These are phyloP conservation scores for Candida caryicola DNA, from an alignment of 805 yeast genomes.

Conservation along the genomic window DNA sequence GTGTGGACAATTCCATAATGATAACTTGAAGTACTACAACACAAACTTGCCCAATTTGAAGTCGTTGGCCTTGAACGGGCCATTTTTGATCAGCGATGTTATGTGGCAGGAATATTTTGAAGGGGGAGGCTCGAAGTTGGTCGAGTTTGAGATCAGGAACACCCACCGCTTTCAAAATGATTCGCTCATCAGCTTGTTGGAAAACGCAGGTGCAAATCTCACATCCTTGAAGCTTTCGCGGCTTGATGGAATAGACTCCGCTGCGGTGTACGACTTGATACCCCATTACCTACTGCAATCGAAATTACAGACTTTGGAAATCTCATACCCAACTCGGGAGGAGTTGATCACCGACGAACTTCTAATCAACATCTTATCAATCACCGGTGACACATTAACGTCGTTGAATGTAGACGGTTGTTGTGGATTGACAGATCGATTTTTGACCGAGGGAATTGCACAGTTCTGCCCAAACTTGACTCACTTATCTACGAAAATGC, in stretches of 20 bases:
- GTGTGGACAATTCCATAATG: slow-evolving; percentile 92
- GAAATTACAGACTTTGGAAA: slow-evolving; percentile 54
- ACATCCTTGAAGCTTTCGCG: slow-evolving; percentile 60
- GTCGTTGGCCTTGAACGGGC: slow-evolving; percentile 75
- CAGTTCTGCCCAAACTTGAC: slow-evolving; percentile 58
- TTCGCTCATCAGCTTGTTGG: slow-evolving; percentile 60
- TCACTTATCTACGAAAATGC: slow-evolving; percentile 52
- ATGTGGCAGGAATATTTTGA: slow-evolving; percentile 80
- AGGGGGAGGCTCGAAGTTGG: slow-evolving; percentile 50
- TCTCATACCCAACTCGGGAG: slow-evolving; percentile 66
- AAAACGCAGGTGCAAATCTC: slow-evolving; percentile 52
- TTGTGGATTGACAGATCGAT: slow-evolving; percentile 62
- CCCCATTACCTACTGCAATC: slow-evolving; percentile 54
- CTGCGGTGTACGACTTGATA: slow-evolving; percentile 56
- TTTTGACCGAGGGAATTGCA: slow-evolving; percentile 54
- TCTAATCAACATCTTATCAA: slow-evolving; percentile 56
- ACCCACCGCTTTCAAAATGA: slow-evolving; percentile 80
- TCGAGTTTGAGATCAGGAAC: slow-evolving; percentile 62
- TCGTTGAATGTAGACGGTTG: slow-evolving; percentile 71
- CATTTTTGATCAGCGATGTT: slow-evolving; percentile 73
- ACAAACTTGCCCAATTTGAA: slow-evolving; percentile 55
- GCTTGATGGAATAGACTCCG: slow-evolving; percentile 66
- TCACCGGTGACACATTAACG: slow-evolving; percentile 59
- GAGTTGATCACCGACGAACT: slow-evolving; percentile 67
- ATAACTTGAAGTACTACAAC: slow-evolving; percentile 61